These are phyloP conservation scores for Rhinocladiella mackenziei DNA, from an alignment of 2,329 filamentous ascomycete genomes.

Conservation along the genomic window DNA sequence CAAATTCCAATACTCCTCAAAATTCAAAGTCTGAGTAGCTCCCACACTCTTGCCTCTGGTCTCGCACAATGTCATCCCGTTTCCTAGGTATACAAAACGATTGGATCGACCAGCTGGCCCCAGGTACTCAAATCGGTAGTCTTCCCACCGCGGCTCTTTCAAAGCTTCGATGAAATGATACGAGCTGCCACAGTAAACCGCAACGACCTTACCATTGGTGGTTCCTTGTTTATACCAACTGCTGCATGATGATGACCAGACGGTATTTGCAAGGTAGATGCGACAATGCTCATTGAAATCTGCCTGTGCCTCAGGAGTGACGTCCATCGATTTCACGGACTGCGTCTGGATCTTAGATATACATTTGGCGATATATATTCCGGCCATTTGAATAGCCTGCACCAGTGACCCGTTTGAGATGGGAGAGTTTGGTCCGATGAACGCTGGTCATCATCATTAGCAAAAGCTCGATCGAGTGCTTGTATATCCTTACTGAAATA, in stretches of 20 bases:
- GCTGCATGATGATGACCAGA: slow-evolving; percentile 45
- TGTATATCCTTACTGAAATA: too few species aligned
- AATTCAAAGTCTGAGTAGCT: background rate
- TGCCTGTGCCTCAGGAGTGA: slow-evolving; percentile 30
- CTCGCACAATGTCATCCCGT: slow-evolving; percentile 35
- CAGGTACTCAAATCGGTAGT: slow-evolving; percentile 22
- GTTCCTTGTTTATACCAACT: slow-evolving; percentile 42
- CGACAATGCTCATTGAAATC: slow-evolving; percentile 38
- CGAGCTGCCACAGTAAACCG: background rate
- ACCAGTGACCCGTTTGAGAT: slow-evolving; percentile 45
- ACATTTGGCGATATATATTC: slow-evolving; percentile 36
- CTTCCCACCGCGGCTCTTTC: slow-evolving; percentile 27
- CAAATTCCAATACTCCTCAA: slow-evolving; percentile 7
- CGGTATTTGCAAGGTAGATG: slow-evolving; percentile 47
- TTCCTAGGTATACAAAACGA: slow-evolving; percentile 3
- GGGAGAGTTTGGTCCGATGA: slow-evolving; percentile 34
- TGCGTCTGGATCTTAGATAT: slow-evolving; percentile 40
- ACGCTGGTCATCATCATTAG: too few species aligned
- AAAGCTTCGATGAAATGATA: slow-evolving; percentile 25
- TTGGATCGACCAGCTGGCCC: background rate
- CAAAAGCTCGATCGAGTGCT: too few species aligned
- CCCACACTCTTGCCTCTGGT: slow-evolving; percentile 34
- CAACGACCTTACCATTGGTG: slow-evolving; percentile 25
- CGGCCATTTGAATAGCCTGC: slow-evolving; percentile 39
- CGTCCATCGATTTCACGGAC: slow-evolving; percentile 38